Percentiles rank a stretch among this genome's conserved stretches.
These are phyloP conservation scores for Macrotyloma uniflorum DNA, from an alignment of 306 rosid species.

Conservation along the genomic window DNA sequence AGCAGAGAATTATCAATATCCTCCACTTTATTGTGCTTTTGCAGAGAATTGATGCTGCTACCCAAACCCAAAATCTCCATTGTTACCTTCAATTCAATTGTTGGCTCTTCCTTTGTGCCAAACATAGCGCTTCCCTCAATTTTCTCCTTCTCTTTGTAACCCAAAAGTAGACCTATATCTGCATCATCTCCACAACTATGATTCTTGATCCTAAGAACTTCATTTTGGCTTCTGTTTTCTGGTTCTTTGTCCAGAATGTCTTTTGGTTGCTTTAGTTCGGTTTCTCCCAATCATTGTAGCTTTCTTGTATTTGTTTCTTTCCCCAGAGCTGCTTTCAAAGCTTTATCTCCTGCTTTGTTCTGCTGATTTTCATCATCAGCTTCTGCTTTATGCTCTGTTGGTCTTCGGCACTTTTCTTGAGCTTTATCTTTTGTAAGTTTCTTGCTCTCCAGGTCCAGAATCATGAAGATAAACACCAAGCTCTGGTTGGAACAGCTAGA, in stretches of 20 bases:
- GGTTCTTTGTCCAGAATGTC: neutral
- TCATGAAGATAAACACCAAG: neutral
- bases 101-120: neutral
- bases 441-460: neutral
- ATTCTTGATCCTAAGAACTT: neutral
- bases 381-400: neutral
- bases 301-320: neutral
- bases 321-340: neutral
- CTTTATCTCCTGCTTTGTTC: neutral
- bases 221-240: neutral
- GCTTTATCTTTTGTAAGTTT: neutral
- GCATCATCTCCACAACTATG: neutral
- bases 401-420: neutral
- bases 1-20: neutral
- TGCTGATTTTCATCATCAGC: neutral
- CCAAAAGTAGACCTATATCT: too few relatives aligned
- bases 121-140: neutral
- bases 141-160: too few relatives aligned
- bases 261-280: neutral
- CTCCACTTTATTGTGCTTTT: neutral
- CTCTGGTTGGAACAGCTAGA: neutral
- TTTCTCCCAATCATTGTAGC: neutral
- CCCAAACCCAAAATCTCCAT: neutral
- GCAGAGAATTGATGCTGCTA: neutral
- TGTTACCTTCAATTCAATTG: neutral